Percentiles rank a stretch among this genome's conserved stretches.
Conservation (phyloP, 2,329 filamentous ascomycete species). For the Fusarium musae region DNA sequence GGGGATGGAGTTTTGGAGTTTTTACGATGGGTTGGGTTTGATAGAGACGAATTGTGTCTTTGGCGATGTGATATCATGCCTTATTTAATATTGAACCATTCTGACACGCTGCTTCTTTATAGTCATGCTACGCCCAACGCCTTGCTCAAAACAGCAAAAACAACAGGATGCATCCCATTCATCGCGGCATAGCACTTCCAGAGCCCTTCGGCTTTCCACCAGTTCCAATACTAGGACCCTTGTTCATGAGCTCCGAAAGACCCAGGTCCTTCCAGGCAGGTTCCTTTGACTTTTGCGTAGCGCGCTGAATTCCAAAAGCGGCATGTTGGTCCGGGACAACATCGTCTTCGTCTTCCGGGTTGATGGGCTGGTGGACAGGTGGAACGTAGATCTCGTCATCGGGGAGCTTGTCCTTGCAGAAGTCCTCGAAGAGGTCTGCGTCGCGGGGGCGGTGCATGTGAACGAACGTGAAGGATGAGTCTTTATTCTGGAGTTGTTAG, state of each 20-base stretch:
- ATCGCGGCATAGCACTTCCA: conserved; percentile 31
- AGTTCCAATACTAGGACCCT: conserved; percentile 59
- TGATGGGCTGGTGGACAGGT: conserved; percentile 81
- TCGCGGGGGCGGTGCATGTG: conserved; percentile 78
- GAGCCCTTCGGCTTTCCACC: conserved; percentile 36
- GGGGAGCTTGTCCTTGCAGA: conserved; percentile 76
- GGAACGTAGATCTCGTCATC: conserved; percentile 86
- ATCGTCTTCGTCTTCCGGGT: conserved; percentile 89
- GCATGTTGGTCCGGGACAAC: conserved; percentile 90
- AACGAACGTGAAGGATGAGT: conserved; percentile 78
- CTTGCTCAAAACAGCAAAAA: background rate
- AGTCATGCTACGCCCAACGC: conserved; percentile 22
- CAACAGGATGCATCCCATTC: background rate
- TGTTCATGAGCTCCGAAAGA: conserved; percentile 75
- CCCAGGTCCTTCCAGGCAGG: conserved; percentile 83
- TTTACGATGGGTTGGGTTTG: conserved; percentile 13
- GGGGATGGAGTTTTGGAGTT: conserved; percentile 34
- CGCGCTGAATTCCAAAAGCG: conserved; percentile 85
- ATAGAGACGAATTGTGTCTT: conserved; percentile 11
- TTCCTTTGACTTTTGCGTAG: conserved; percentile 77
- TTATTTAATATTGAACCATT: conserved; percentile 10
- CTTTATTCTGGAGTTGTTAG: conserved; percentile 67
- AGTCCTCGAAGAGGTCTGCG: conserved; percentile 83
- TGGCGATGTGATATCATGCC: conserved; percentile 18
- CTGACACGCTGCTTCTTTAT: background rate